Percentiles rank a stretch among this genome's conserved stretches.
Evolutionary conservation across 495 filamentous ascomycete genomes (phyloP).

Genomic region (Hypoxylon subgilvum): DNA sequence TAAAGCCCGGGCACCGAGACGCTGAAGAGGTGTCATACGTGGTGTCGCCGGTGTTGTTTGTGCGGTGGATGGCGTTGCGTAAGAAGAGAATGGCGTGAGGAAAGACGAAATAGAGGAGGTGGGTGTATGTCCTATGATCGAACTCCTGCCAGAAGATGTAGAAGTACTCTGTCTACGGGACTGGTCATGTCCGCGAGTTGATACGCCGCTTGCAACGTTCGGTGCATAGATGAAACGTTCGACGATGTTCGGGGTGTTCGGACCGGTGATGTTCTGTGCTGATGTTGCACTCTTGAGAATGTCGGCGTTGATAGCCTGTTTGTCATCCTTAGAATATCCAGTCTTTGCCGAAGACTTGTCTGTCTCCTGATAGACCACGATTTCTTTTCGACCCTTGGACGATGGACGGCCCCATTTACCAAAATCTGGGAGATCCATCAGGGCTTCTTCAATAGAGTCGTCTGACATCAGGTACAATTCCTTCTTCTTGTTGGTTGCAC

Average conservation of each 20-base stretch:
- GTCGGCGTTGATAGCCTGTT: not conserved
- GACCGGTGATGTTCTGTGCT: not conserved
- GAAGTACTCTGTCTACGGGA: conserved; percentile 24
- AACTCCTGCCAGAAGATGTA: conserved; percentile 26
- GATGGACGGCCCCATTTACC: conserved; percentile 31
- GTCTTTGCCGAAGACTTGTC: not conserved
- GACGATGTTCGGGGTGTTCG: conserved; percentile 30
- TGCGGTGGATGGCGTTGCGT: conserved; percentile 38
- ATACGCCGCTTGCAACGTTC: not conserved
- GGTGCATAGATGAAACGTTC: conserved; percentile 30
- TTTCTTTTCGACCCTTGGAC: conserved; percentile 28
- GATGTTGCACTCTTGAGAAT: not conserved
- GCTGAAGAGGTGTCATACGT: conserved; percentile 53
- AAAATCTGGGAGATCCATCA: conserved; percentile 50
- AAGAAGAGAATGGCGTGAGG: conserved; percentile 10
- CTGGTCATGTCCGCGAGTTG: not conserved
- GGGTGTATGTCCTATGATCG: conserved; percentile 35
- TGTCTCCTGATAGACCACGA: conserved; percentile 39
- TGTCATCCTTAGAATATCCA: conserved; percentile 17
- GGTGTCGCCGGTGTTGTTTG: conserved; percentile 34
- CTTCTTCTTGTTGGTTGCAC: conserved; percentile 17
- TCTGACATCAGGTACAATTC: conserved; percentile 52
- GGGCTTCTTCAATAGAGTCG: conserved; percentile 53
- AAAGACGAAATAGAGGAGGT: conserved; percentile 39
- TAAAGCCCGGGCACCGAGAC: conserved; percentile 52